These are phyloP conservation scores for Cordyceps militaris DNA, from an alignment of 2,329 filamentous ascomycete species.

Conservation along the genomic window DNA sequence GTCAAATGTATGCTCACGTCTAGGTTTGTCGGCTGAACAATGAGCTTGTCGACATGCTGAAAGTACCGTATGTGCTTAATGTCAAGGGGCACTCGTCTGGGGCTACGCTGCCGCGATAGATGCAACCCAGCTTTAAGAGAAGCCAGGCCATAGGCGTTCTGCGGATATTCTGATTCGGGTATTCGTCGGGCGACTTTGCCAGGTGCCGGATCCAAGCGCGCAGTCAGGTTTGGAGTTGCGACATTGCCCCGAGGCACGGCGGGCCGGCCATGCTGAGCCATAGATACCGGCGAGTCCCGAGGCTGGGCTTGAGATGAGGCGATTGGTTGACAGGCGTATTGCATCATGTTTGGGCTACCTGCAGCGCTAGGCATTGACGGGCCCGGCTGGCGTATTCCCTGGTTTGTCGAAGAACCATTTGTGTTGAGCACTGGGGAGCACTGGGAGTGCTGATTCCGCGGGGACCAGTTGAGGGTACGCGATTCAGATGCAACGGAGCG, in stretches of 20 bases:
- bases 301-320: neutral
- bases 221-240: neutral
- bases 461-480: neutral
- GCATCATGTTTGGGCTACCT: too few species aligned
- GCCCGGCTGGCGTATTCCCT: neutral
- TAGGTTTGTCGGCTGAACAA: slow-evolving; percentile 6
- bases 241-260: neutral
- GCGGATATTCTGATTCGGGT: slow-evolving; percentile 31
- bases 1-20: neutral
- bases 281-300: neutral
- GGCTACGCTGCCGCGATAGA: slow-evolving; percentile 41
- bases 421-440: neutral
- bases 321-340: too few species aligned
- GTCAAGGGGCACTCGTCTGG: slow-evolving; percentile 31
- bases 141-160: slow-evolving; percentile 33
- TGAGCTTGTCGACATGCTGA: slow-evolving; percentile 1
- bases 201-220: neutral
- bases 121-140: slow-evolving; percentile 40
- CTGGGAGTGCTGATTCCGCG: neutral
- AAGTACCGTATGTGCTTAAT: neutral
- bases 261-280: neutral
- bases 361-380: too few species aligned
- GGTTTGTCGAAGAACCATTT: neutral
- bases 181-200: slow-evolving; percentile 14
- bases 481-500: neutral